Base-by-base conservation (phyloP, 495 filamentous ascomycete species). In the Hypoxylon perforatum region DNA sequence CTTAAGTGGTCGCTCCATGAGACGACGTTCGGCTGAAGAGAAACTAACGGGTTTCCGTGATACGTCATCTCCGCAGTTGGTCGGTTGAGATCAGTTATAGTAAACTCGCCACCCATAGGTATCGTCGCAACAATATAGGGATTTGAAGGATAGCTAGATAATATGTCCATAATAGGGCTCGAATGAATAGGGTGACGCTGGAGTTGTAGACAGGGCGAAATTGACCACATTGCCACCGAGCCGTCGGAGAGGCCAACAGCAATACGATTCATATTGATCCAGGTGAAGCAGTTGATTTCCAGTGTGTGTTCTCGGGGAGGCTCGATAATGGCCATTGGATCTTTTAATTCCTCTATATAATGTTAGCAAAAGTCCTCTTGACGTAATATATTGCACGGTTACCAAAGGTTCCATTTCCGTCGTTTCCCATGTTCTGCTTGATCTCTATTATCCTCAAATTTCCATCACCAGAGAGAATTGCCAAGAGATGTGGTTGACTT, bases 221-320 rank as follows among this genome's bases (percentile, higher is more conserved):
- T 21, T n/a, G 81, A 84, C 80, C 81, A 84, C 11, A 84, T 67
- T 10, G 73, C 71, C 36, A 84, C 72, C 15, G 79, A 82, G 8
- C 81, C 81, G 47, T 84, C 81, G 0, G 76, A 79, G 67, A 81
- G 78, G 52, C 76, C 81, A 47, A 82, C 71, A 17, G 69, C 76
- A 42, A 84, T 59, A 12, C 81, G 80, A 65, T 84, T 84, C 53
- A 73, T 75, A 55, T 80, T 82, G 4, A 80, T 67, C 81, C 81
- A 84, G 12, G 79, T 74, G 25, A 84, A 75, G 68, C 77, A 79
- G 28, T 79, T 82, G n/a, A 78, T 78, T 18, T 74, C 70, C 49
- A 82, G 62, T 41, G 75, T 75, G 69, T 80, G 71, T 59, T 83
- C 81, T 19, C 69, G 73, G 0, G 66, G 62, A 22, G 77, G 73